A percentile compares a stretch with the other conserved stretches of the same genome.
These are phyloP conservation scores for Wallemia ichthyophaga DNA, from an alignment of 1,284 basidiomycete genomes.

Conservation along the genomic window DNA sequence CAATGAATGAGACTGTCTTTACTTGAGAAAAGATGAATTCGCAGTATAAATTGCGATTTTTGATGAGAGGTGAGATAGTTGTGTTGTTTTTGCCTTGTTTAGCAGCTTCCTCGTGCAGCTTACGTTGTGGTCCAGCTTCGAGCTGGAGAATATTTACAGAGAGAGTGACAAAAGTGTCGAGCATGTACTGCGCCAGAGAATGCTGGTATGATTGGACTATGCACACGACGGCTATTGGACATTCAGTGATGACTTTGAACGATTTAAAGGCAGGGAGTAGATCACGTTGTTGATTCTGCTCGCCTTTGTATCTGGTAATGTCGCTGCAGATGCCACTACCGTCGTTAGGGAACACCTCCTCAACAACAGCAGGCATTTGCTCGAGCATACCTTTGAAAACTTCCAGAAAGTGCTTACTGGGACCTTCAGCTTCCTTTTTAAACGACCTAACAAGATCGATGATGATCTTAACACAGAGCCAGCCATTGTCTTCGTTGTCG, in stretches of 20 bases:
- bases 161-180: slow-evolving; percentile 15
- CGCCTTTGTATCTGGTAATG: slow-evolving; percentile 4
- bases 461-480: slow-evolving; percentile 67
- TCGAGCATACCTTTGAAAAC: slow-evolving; percentile 41
- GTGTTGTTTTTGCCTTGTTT: slow-evolving; percentile 50
- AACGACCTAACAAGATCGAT: slow-evolving; percentile 47
- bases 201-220: slow-evolving; percentile 54
- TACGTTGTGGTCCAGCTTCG: slow-evolving; percentile 61
- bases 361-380: slow-evolving; percentile 42
- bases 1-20: slow-evolving; percentile 82
- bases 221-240: slow-evolving; percentile 72
- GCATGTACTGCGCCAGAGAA: slow-evolving; percentile 33
- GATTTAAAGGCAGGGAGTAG: slow-evolving; percentile 43
- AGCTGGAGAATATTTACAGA: slow-evolving; percentile 26
- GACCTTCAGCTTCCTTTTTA: slow-evolving; percentile 42
- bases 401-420: slow-evolving; percentile 48
- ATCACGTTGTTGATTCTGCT: slow-evolving; percentile 23
- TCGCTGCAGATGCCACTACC: slow-evolving; percentile 5
- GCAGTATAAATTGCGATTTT: slow-evolving; percentile 45
- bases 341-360: slow-evolving; percentile 32
- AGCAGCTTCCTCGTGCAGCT: slow-evolving; percentile 49
- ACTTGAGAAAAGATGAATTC: slow-evolving; percentile 82
- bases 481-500: slow-evolving; percentile 92
- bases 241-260: slow-evolving; percentile 84
- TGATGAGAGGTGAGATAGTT: slow-evolving; percentile 44